Evolutionary conservation across 192 early-diverging fungal species (phyloP), one percentile per base, ranked within the genome.

Genomic region (Rhizoclosmatium globosum): DNA sequence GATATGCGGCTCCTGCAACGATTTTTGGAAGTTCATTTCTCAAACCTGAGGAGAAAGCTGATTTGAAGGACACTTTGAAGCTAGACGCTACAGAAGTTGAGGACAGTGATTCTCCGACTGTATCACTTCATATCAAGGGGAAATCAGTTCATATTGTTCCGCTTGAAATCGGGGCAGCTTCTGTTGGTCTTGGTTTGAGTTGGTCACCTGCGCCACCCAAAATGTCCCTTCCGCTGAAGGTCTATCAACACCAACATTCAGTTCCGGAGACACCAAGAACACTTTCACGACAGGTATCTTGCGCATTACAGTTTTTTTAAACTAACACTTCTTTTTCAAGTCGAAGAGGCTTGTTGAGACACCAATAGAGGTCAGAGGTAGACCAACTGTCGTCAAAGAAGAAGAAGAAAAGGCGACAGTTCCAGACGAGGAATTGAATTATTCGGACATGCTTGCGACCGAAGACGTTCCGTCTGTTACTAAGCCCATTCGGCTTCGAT

Each of bases 161-260:
- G 21, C 46, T 79, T 38, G 61, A 62, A 15, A 47, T 85, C 59
- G 80, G 67, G 15, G 65, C 42, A 7, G 78, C 72, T 9, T 84
- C 77, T 23, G 68, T 76, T 43, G 70, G 64, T n/a, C 46, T 84
- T 43, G 83, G 84, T 31, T 68, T 79, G 72, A 58, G 47, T 42
- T 85, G 79, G 79, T 64, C 79, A 7, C 81, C 84, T 15, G 84
- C 81, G 39, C 78, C 77, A 44, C 84, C 84, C 17, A 77, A 69
- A 41, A 47, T 85, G 48, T 68, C 67, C 39, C 56, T 77, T 0
- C 76, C 84, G 47, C 31, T 56, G 46, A 57, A 65, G 1, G 9
- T 73, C 3, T 68, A 66, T 43, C 48, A 68, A 56, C 74, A 61
- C 47, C 17, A 42, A 23, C 74, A 76, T n/a, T 77, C 80, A 15